phyloP scores from a whole-genome alignment of 306 rosid species.

The Quercus variabilis region DNA sequence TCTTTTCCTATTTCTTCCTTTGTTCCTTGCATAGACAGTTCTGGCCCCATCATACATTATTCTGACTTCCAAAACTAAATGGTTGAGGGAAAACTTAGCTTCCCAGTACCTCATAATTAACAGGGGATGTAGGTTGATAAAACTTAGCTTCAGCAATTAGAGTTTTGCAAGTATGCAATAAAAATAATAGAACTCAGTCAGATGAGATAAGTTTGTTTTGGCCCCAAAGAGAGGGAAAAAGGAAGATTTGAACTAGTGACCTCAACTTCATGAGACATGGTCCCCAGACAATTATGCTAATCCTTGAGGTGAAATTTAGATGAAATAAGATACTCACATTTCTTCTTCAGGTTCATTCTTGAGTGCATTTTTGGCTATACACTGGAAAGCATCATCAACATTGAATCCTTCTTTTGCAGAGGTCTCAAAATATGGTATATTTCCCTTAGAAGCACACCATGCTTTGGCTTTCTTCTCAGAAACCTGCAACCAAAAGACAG shows the following conservation, averaged over 20 bases:
- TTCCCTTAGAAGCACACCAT: slow-evolving; percentile 99
- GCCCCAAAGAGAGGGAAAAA: too few species aligned
- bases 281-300: too few species aligned
- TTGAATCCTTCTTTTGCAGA: slow-evolving; percentile 99
- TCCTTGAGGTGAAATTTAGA: neutral
- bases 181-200: neutral
- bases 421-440: slow-evolving; percentile 95
- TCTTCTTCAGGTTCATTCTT: slow-evolving; percentile 99
- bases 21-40: neutral
- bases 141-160: neutral
- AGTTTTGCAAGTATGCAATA: neutral
- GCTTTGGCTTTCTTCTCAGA: slow-evolving; percentile 99
- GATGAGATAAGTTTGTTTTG: neutral
- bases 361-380: slow-evolving; percentile 96
- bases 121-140: neutral
- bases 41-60: neutral
- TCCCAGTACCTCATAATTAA: neutral
- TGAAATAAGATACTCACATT: slow-evolving; percentile 49
- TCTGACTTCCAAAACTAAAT: neutral
- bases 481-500: slow-evolving; percentile 43
- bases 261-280: too few species aligned
- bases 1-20: neutral
- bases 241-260: too few species aligned
- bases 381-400: slow-evolving; percentile 95
- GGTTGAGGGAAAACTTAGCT: neutral